Evolutionary conservation across 371 early-diverging fungal species (phyloP).

Genomic region (Cokeromyces recurvatus): DNA sequence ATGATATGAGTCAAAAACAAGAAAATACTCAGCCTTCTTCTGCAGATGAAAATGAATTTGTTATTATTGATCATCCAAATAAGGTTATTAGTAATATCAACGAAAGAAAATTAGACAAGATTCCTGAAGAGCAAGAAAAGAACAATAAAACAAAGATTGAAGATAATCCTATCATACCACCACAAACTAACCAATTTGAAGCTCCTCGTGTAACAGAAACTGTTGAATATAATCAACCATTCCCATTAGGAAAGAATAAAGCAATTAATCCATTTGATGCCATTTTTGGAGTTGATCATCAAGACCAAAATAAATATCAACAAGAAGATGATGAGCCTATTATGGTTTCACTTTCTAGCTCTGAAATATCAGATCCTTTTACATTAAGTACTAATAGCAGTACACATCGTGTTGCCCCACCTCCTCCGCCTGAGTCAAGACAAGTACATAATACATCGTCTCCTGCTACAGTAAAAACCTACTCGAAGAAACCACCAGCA

Average conservation of each 20-base stretch:
- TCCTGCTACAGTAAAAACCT: background rate
- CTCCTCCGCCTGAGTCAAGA: slow-evolving; percentile 16
- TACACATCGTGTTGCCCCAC: slow-evolving; percentile 9
- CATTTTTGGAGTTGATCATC: slow-evolving; percentile 2
- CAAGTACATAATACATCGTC: background rate
- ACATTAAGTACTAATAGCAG: slow-evolving; percentile 4
- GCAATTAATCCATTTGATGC: slow-evolving; percentile 12
- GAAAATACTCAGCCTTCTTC: no score
- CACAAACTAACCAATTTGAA: background rate
- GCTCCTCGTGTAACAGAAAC: slow-evolving; percentile 5
- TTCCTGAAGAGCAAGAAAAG: no score
- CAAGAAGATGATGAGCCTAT: slow-evolving; percentile 14
- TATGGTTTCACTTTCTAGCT: slow-evolving; percentile 5
- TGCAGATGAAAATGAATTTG: slow-evolving; percentile 17
- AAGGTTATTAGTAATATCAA: background rate
- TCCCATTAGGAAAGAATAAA: background rate
- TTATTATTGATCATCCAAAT: slow-evolving; percentile 19
- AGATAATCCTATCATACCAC: no score
- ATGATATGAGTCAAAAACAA: background rate
- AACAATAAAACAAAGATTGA: no score
- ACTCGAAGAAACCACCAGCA: slow-evolving; percentile 11
- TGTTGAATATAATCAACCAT: background rate
- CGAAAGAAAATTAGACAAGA: no score
- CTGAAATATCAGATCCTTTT: slow-evolving; percentile 7
- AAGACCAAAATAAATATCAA: background rate